Evolutionary conservation across 441 rosid genomes (phyloP).

Genomic region (Brassica balearica): DNA sequence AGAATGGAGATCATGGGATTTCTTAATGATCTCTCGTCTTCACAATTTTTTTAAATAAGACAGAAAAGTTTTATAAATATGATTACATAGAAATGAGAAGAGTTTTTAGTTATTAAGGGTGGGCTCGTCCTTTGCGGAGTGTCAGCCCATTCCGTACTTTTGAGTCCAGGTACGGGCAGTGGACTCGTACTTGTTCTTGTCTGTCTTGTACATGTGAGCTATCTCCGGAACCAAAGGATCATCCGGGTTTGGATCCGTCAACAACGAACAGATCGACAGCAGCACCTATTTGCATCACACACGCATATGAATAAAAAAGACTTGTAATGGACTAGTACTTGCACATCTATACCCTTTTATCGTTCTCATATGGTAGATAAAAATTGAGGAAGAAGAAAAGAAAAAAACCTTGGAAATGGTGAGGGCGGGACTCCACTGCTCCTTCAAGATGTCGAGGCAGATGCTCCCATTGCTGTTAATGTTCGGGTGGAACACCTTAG

Average conservation of each 20-base stretch:
- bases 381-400: slow-evolving; percentile 7
- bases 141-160: slow-evolving; percentile 85
- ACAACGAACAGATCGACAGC: slow-evolving; percentile 81
- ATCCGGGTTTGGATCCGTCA: slow-evolving; percentile 88
- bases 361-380: background rate
- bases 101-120: slow-evolving; percentile 28
- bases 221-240: slow-evolving; percentile 90
- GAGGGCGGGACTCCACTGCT: slow-evolving; percentile 60
- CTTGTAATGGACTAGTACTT: background rate
- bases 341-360: background rate
- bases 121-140: background rate
- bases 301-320: too few relatives aligned
- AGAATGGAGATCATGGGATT: slow-evolving; percentile 32
- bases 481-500: slow-evolving; percentile 77
- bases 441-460: slow-evolving; percentile 50
- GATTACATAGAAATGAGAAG: slow-evolving; percentile 34
- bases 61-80: slow-evolving; percentile 32
- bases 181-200: slow-evolving; percentile 75
- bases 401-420: slow-evolving; percentile 55
- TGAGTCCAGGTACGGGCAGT: slow-evolving; percentile 91
- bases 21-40: slow-evolving; percentile 24
- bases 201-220: slow-evolving; percentile 91
- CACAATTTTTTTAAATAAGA: slow-evolving; percentile 22
- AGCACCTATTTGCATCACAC: slow-evolving; percentile 55
- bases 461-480: slow-evolving; percentile 55